These are phyloP conservation scores for Populus ilicifolia DNA, from an alignment of 345 rosid species.

Conservation along the genomic window DNA sequence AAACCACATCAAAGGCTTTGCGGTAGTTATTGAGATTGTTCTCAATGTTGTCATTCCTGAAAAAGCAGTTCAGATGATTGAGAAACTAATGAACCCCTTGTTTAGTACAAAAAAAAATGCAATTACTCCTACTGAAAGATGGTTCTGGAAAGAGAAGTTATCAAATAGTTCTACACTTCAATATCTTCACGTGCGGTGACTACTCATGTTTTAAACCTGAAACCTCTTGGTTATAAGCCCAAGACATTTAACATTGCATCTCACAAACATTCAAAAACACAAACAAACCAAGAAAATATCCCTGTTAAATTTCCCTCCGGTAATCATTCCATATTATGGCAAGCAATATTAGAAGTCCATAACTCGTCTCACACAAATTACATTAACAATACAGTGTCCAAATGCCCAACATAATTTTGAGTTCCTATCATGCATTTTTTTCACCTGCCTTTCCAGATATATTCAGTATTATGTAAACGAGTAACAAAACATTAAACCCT, in stretches of 20 bases:
- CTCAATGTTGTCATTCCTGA: conserved; percentile 71
- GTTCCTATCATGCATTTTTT: neutral
- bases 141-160: neutral
- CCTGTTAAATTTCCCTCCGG: neutral
- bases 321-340: neutral
- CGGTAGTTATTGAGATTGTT: conserved; percentile 56
- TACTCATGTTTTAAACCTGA: neutral
- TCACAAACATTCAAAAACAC: neutral
- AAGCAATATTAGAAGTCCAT: neutral
- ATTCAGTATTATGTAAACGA: neutral
- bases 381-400: neutral
- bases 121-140: neutral
- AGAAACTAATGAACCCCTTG: neutral
- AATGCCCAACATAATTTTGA: neutral
- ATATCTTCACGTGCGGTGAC: neutral
- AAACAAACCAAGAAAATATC: neutral
- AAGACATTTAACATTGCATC: neutral
- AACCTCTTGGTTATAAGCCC: neutral
- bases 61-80: conserved; percentile 6
- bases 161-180: too few species aligned
- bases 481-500: too few species aligned
- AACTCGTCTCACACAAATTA: neutral
- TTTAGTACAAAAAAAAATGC: neutral
- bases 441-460: neutral
- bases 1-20: conserved; percentile 66